A percentile compares a stretch with the other conserved stretches of the same genome.
These are phyloP conservation scores for Xerocomellus intermedius DNA, from an alignment of 768 basidiomycete species.

Conservation along the genomic window DNA sequence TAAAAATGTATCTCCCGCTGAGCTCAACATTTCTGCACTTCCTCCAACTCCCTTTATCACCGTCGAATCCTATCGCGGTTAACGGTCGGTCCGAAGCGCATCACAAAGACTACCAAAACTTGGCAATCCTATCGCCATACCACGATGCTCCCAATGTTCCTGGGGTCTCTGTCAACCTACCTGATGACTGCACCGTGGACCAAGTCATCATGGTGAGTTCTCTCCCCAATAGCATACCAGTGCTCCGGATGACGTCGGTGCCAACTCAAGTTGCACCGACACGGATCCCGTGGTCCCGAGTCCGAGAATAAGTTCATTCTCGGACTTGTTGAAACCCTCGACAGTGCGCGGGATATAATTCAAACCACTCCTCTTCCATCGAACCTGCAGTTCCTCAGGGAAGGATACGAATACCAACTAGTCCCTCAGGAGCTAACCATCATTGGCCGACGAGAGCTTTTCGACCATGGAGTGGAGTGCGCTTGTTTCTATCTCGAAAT, in stretches of 20 bases:
- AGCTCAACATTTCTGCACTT: conserved; percentile 1
- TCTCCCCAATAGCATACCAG: neutral
- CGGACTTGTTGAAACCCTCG: conserved; percentile 34
- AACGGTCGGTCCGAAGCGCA: neutral
- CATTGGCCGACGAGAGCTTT: conserved; percentile 38
- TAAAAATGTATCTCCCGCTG: conserved; percentile 17
- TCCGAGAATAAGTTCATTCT: conserved; percentile 33
- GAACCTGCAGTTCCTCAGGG: conserved; percentile 37
- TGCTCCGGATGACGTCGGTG: neutral
- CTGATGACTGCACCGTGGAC: conserved; percentile 38
- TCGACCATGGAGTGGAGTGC: conserved; percentile 40
- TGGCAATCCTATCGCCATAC: conserved; percentile 40
- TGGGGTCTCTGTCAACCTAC: conserved; percentile 31
- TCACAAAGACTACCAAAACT: conserved; percentile 9
- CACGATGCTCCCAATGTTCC: conserved; percentile 28
- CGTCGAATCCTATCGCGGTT: neutral
- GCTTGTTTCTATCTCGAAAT: neutral
- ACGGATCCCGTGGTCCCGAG: conserved; percentile 40
- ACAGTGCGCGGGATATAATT: conserved; percentile 22
- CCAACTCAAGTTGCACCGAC: conserved; percentile 37
- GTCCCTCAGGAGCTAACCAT: conserved; percentile 37
- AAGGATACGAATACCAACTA: conserved; percentile 35
- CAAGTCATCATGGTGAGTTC: conserved; percentile 38
- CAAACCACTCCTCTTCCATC: conserved; percentile 31
- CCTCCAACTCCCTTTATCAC: conserved; percentile 9